Base-by-base conservation (phyloP, 495 filamentous ascomycete genomes). In the Aspergillus sparsus region DNA sequence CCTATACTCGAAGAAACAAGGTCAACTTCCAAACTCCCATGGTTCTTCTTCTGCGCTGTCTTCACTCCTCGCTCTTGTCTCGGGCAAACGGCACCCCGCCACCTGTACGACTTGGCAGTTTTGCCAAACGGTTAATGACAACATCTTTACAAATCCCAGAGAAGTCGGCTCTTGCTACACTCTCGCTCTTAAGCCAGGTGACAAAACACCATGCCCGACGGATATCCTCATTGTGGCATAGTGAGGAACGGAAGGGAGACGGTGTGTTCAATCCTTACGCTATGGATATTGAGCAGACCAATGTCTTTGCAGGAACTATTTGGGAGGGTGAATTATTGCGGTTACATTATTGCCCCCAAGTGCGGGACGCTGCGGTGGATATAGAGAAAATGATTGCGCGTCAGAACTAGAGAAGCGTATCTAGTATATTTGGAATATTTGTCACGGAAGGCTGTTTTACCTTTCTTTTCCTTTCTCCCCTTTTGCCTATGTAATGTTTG, bases 11-110 rank as follows among this genome's bases (percentile, higher is more conserved):
- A 31, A 39, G 64, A 63, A 86, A 86, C 75, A 91, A 88, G 75
- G 83, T 98, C 74, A 97, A 98, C 77, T 84, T 97, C 51, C 88
- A 92, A 67, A 98, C 94, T 0, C 94, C 91, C 1, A 91, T 88
- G 11, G 92, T 96, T 36, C 86, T 98, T 45, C 85, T 98, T 47
- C 81, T 98, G 64, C 89, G 91, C 47, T 91, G 90, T 57, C 81
- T 98, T 7, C 85, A 88, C 16, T 87, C 88, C 10, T 82, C 89
- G 39, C 83, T 98, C 15, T 52, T 81, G 7, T 75, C 76, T 27
- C 72, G 76, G 37, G 71, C 71, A 9, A 75, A 79, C 37, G 76
- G 77, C 36, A 82, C 87, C 27, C 90, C 91, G 2, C 80, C 84
- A 7, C 92, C 93, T 0, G 70, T 89, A 8, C 84, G 93, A n/a